Conservation (phyloP, 2,329 filamentous ascomycete genomes). For the Trichoderma koningii region DNA sequence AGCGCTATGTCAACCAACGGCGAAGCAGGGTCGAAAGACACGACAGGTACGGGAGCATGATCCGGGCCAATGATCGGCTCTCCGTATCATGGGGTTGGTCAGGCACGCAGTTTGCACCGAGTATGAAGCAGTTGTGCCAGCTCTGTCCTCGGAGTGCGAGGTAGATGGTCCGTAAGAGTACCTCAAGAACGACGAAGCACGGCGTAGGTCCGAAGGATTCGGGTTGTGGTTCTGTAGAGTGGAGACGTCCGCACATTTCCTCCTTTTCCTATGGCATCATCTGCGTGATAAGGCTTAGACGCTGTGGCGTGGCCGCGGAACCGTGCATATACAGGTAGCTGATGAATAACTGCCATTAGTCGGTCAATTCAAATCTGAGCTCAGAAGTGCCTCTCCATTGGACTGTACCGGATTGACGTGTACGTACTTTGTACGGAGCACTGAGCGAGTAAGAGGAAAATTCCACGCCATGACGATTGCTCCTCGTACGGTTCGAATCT, state of each 20-base stretch:
- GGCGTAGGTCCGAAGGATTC: conserved; percentile 21
- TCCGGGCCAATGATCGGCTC: too few relatives aligned
- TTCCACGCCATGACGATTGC: background rate
- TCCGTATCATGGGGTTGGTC: too few relatives aligned
- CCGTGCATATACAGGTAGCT: background rate
- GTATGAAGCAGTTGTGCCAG: conserved; percentile 2
- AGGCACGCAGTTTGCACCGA: too few relatives aligned
- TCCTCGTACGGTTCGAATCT: background rate
- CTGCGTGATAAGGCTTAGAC: conserved; percentile 19
- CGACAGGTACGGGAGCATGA: background rate
- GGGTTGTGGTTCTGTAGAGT: conserved; percentile 7
- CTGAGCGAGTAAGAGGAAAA: background rate
- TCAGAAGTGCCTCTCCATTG: background rate
- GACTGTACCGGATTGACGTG: background rate
- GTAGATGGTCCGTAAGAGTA: background rate
- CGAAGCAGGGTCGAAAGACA: background rate
- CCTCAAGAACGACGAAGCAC: background rate
- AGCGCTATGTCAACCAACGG: conserved; percentile 6
- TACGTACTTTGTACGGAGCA: background rate
- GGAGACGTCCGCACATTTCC: conserved; percentile 11
- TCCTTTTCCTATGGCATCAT: conserved; percentile 1
- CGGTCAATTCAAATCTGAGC: background rate
- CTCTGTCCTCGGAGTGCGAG: background rate
- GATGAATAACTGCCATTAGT: conserved; percentile 18
- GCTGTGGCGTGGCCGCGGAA: background rate